Evolutionary conservation across 2,329 filamentous ascomycete genomes (phyloP).

Genomic region (Ophiostoma sp.): DNA sequence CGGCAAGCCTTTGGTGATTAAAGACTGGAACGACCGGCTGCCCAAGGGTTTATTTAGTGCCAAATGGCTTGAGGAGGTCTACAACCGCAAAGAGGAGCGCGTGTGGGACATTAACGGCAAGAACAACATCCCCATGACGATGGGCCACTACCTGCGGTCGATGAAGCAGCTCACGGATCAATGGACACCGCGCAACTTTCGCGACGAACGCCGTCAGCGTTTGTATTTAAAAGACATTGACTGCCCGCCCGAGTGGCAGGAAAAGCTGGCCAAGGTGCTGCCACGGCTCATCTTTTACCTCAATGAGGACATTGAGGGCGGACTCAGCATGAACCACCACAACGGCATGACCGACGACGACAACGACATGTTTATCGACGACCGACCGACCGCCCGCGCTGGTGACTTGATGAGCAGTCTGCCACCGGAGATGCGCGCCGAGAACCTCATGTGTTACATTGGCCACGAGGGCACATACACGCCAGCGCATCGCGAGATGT

Average conservation of each 20-base stretch:
- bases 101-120: slow-evolving; percentile 77
- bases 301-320: slow-evolving; percentile 69
- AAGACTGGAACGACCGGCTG: slow-evolving; percentile 77
- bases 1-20: slow-evolving; percentile 86
- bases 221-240: slow-evolving; percentile 98
- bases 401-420: slow-evolving; percentile 96
- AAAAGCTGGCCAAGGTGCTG: slow-evolving; percentile 74
- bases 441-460: slow-evolving; percentile 98
- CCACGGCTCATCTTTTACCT: slow-evolving; percentile 85
- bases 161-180: slow-evolving; percentile 83
- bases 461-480: slow-evolving; percentile 98
- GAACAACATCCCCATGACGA: slow-evolving; percentile 77
- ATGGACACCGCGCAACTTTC: slow-evolving; percentile 73
- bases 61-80: slow-evolving; percentile 76
- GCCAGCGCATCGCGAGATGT: slow-evolving; percentile 95
- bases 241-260: slow-evolving; percentile 82
- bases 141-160: slow-evolving; percentile 85
- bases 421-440: slow-evolving; percentile 80
- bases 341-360: slow-evolving; percentile 33
- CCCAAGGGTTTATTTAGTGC: slow-evolving; percentile 76
- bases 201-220: slow-evolving; percentile 76
- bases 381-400: slow-evolving; percentile 63
- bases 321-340: not conserved
- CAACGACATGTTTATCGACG: slow-evolving; percentile 47
- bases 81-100: slow-evolving; percentile 79